A percentile compares a stretch with the other conserved stretches of the same genome.
Conservation (phyloP, 1,284 basidiomycete genomes). For the Naganishia sp. region DNA sequence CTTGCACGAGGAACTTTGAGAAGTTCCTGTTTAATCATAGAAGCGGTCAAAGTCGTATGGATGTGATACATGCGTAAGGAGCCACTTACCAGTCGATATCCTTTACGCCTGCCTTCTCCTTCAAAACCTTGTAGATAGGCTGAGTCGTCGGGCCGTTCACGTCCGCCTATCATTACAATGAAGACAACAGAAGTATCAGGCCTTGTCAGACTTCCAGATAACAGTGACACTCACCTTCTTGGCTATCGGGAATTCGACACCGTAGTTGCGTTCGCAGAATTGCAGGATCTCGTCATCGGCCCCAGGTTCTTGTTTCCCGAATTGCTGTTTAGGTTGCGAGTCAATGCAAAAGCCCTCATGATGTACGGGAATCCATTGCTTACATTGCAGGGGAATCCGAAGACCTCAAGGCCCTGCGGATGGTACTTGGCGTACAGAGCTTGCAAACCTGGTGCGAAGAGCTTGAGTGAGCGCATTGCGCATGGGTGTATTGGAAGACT, state of each 20-base stretch:
- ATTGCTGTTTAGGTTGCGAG: constrained; percentile 36
- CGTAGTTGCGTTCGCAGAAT: constrained; percentile 67
- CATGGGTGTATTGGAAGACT: neutral
- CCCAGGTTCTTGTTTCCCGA: constrained; percentile 70
- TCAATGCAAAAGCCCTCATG: neutral
- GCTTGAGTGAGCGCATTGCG: too few relatives aligned
- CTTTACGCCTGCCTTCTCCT: constrained; percentile 49
- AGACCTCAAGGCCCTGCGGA: constrained; percentile 69
- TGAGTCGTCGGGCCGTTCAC: constrained; percentile 58
- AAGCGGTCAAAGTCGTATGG: neutral
- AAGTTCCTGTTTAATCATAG: constrained; percentile 47
- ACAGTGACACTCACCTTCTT: constrained; percentile 59
- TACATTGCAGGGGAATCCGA: constrained; percentile 91
- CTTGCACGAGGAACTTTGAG: constrained; percentile 57
- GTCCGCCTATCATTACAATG: constrained; percentile 45
- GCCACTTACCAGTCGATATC: constrained; percentile 48
- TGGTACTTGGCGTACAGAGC: constrained; percentile 80
- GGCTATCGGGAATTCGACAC: constrained; percentile 50
- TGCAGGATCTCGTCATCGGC: constrained; percentile 67
- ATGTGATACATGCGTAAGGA: too few relatives aligned
- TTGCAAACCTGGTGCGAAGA: constrained; percentile 64
- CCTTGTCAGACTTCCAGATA: neutral
- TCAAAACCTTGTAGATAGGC: constrained; percentile 58
- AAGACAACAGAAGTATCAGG: neutral
- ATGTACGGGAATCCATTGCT: too few relatives aligned